Percentiles rank a stretch among this genome's conserved stretches.
Evolutionary conservation across 2,329 filamentous ascomycete genomes (phyloP).

Genomic region (Kalmusia sp.): DNA sequence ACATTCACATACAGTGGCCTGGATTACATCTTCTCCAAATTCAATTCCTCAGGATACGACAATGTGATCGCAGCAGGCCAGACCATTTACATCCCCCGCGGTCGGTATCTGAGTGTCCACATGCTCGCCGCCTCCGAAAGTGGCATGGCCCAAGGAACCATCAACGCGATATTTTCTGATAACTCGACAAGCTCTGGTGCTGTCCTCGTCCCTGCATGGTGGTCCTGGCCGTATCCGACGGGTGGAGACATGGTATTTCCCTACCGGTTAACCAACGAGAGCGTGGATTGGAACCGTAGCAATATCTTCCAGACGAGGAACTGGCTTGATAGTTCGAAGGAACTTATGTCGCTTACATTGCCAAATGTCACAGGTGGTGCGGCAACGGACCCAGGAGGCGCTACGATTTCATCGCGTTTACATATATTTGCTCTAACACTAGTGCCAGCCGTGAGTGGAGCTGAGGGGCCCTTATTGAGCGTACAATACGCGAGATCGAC

Average conservation of each 20-base stretch:
- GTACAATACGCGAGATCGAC: slow-evolving; percentile 14
- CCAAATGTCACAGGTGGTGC: slow-evolving; percentile 42
- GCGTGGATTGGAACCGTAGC: slow-evolving; percentile 47
- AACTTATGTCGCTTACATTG: slow-evolving; percentile 43
- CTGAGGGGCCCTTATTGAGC: slow-evolving; percentile 7
- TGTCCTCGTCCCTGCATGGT: slow-evolving; percentile 48
- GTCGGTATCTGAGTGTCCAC: slow-evolving; percentile 47
- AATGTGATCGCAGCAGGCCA: slow-evolving; percentile 49
- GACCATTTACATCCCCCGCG: slow-evolving; percentile 36
- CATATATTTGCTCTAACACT: slow-evolving; percentile 19
- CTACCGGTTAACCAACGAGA: slow-evolving; percentile 44
- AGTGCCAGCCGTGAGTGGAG: slow-evolving; percentile 4
- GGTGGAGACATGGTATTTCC: slow-evolving; percentile 51
- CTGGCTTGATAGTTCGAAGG: slow-evolving; percentile 50
- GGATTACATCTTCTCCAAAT: slow-evolving; percentile 46
- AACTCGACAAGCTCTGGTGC: slow-evolving; percentile 40
- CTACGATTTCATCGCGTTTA: slow-evolving; percentile 13
- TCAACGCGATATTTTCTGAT: slow-evolving; percentile 50
- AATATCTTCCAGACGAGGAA: slow-evolving; percentile 51
- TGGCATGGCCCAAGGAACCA: slow-evolving; percentile 46
- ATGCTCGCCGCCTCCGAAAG: slow-evolving; percentile 51
- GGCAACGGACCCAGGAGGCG: slow-evolving; percentile 37
- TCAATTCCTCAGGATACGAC: slow-evolving; percentile 40
- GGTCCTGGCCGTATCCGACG: slow-evolving; percentile 50
- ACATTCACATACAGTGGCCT: slow-evolving; percentile 47